phyloP scores from a whole-genome alignment of 805 yeast species.

The Pichia rugopelliculosa region DNA sequence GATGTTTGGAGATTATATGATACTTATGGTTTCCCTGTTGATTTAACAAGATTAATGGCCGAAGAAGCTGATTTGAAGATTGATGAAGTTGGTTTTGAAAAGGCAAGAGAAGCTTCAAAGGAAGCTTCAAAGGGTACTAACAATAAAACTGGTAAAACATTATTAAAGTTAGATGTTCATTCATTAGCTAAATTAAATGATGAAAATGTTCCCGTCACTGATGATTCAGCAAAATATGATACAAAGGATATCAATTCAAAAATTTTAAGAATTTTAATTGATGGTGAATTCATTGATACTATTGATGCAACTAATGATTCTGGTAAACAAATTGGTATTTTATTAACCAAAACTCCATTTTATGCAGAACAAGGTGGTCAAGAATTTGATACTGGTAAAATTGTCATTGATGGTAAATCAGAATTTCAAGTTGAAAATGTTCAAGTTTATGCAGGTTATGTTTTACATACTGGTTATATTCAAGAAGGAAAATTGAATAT shows the following conservation, averaged over 20 bases:
- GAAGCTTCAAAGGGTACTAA: slow-evolving; percentile 94
- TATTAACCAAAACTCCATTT: slow-evolving; percentile 86
- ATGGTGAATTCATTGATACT: slow-evolving; percentile 56
- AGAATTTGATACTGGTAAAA: slow-evolving; percentile 89
- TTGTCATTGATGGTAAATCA: slow-evolving; percentile 78
- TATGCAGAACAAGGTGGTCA: slow-evolving; percentile 99
- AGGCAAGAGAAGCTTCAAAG: slow-evolving; percentile 78
- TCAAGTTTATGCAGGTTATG: slow-evolving; percentile 89
- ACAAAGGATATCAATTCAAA: slow-evolving; percentile 60
- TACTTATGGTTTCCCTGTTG: slow-evolving; percentile 98
- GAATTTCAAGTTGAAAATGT: slow-evolving; percentile 90
- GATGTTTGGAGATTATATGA: slow-evolving; percentile 99
- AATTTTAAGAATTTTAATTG: slow-evolving; percentile 65
- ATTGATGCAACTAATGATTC: slow-evolving; percentile 27
- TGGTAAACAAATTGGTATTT: slow-evolving; percentile 60
- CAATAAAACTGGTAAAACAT: slow-evolving; percentile 41
- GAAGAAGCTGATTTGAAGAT: slow-evolving; percentile 92
- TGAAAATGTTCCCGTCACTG: slow-evolving; percentile 66
- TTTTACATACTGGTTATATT: slow-evolving; percentile 85
- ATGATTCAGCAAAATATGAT: slow-evolving; percentile 75
- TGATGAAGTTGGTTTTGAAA: slow-evolving; percentile 88
- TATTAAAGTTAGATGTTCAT: slow-evolving; percentile 86
- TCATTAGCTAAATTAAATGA: slow-evolving; percentile 65
- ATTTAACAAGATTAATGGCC: slow-evolving; percentile 95
- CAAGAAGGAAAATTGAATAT: slow-evolving; percentile 68